Evolutionary conservation across 345 rosid species (phyloP).

Genomic region (Ceriops decandra): DNA sequence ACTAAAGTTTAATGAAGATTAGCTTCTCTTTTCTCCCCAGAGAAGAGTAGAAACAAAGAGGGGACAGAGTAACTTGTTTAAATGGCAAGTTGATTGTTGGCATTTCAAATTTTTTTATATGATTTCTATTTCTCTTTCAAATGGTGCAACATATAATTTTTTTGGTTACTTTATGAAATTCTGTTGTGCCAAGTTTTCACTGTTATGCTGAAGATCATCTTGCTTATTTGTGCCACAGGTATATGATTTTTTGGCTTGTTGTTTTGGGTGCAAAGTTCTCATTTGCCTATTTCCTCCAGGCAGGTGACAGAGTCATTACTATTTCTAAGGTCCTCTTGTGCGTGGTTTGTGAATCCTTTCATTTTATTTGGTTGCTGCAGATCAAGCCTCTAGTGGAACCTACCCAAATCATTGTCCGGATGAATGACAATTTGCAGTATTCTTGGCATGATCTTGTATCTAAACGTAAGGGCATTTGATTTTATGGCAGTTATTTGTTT

Average conservation of each 20-base stretch:
- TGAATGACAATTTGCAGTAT: conserved; percentile 45
- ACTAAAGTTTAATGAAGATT: no score
- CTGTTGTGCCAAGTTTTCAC: not conserved
- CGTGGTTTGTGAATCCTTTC: conserved; percentile 1
- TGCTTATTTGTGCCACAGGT: conserved; percentile 46
- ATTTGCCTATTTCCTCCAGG: conserved; percentile 93
- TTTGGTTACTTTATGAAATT: no score
- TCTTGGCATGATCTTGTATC: conserved; percentile 99
- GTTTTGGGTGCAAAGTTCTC: conserved; percentile 75
- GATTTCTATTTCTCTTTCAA: no score
- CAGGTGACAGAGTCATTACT: conserved; percentile 23
- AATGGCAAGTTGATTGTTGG: no score
- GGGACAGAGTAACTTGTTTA: no score
- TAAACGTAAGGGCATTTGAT: conserved; percentile 43
- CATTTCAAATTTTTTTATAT: no score
- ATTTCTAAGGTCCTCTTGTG: not conserved
- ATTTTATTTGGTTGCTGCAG: conserved; percentile 40
- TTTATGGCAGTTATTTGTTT: not conserved
- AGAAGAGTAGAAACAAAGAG: no score
- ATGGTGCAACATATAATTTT: no score
- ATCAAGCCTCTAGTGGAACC: conserved; percentile 83
- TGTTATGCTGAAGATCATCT: not conserved
- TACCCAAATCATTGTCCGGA: conserved; percentile 50
- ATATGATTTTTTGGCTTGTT: conserved; percentile 86
- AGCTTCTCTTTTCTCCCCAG: no score